Conservation (phyloP, 306 rosid species). For the Pachyrhizus erosus region DNA sequence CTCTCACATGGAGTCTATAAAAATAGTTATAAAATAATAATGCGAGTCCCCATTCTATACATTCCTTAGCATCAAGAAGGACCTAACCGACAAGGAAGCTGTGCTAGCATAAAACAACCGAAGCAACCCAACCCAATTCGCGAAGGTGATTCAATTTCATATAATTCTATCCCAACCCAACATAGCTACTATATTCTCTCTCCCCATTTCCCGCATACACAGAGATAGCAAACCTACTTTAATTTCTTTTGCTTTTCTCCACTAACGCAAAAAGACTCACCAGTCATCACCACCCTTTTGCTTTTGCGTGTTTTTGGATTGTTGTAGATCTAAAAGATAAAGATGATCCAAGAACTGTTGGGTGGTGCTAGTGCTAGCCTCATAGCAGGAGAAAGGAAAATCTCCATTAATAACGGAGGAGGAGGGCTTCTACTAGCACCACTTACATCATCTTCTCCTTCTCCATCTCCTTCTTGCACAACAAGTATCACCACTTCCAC, state of each 20-base stretch:
- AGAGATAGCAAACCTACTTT: slow-evolving; percentile 52
- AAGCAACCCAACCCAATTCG: slow-evolving; percentile 37
- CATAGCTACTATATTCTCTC: background rate
- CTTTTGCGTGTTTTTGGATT: slow-evolving; percentile 74
- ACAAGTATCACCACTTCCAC: slow-evolving; percentile 29
- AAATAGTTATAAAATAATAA: slow-evolving; percentile 34
- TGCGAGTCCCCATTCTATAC: slow-evolving; percentile 37
- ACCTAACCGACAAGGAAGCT: slow-evolving; percentile 47
- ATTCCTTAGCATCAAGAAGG: slow-evolving; percentile 50
- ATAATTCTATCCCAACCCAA: slow-evolving; percentile 37
- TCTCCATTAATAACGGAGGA: slow-evolving; percentile 57
- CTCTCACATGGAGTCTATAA: slow-evolving; percentile 32
- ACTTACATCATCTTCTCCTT: slow-evolving; percentile 35
- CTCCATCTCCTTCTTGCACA: slow-evolving; percentile 38
- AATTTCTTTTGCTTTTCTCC: slow-evolving; percentile 57
- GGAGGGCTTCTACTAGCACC: slow-evolving; percentile 44
- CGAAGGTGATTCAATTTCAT: slow-evolving; percentile 47
- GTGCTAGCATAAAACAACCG: background rate
- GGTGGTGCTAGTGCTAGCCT: slow-evolving; percentile 55
- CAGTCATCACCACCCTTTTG: slow-evolving; percentile 50
- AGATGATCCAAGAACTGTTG: slow-evolving; percentile 94
- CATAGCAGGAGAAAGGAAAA: slow-evolving; percentile 59
- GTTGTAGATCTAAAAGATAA: slow-evolving; percentile 64
- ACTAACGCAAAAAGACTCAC: slow-evolving; percentile 70
- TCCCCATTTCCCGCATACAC: slow-evolving; percentile 30